Evolutionary conservation across 169 alveolate species (phyloP).

Genomic region (Toxoplasma gondii): DNA sequence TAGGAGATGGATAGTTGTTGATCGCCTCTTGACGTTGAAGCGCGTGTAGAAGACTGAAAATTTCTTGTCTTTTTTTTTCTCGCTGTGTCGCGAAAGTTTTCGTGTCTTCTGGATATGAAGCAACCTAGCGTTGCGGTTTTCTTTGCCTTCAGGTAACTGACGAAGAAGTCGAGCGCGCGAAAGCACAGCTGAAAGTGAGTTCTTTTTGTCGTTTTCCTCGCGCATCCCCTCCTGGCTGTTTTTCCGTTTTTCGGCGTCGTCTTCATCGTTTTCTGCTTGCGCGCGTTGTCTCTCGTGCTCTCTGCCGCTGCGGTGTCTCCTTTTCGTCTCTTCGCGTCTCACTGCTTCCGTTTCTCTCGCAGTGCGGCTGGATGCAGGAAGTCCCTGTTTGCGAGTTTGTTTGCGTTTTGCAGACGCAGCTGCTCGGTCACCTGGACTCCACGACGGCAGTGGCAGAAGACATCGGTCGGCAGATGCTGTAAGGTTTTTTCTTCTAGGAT

Average conservation of each 20-base stretch:
- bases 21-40: too few relatives aligned
- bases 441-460: slow-evolving; percentile 86
- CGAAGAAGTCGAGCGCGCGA: slow-evolving; percentile 59
- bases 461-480: slow-evolving; percentile 81
- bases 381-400: neutral
- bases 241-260: neutral
- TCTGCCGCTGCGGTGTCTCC: too few relatives aligned
- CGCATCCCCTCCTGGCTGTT: too few relatives aligned
- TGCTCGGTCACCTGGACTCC: slow-evolving; percentile 81
- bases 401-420: slow-evolving; percentile 67
- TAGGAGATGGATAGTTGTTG: too few relatives aligned
- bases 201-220: neutral
- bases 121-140: too few relatives aligned
- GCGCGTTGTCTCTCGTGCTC: neutral
- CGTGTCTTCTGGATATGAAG: neutral
- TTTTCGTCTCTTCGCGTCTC: neutral
- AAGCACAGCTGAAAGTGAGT: slow-evolving; percentile 51
- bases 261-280: neutral
- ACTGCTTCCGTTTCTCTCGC: neutral
- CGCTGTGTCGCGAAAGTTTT: neutral
- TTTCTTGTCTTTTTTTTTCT: neutral
- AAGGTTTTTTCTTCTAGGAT: neutral
- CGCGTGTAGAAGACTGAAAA: too few relatives aligned
- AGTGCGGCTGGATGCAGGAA: too few relatives aligned
- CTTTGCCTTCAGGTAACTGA: slow-evolving; percentile 46